Base-by-base conservation (phyloP, 176 grass and related monocot species). In the Metroxylon sagu region DNA sequence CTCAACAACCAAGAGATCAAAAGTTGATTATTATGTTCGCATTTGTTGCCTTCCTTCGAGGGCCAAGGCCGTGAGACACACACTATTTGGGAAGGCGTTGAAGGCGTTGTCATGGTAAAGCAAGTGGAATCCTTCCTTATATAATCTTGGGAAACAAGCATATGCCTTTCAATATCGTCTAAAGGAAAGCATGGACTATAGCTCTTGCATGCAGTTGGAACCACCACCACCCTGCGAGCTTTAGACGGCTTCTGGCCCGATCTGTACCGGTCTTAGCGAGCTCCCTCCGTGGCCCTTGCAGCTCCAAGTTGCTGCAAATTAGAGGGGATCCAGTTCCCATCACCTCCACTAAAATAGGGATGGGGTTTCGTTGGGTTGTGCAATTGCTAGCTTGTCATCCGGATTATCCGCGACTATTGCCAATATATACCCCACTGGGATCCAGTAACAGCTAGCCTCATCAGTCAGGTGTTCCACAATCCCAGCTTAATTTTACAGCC, bases 371-470 rank as follows among this genome's bases (percentile, higher is more conserved):
- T 23, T 23, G 21, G 69, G 79, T 30, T 78, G 71, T 0, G 57
- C 73, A 6, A 97, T 79, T 43, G 76, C 78, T 54, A 60, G 18
- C 80, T 76, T 97, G 25, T 81, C 87, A 56, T 97, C 87, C 69
- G 64, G 77, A 72, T 88, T 88, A 53, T 53, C 76, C 18, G 70
- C 60, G 21, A 97, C 82, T 69, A 91, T 88, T 10, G 78, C 72
- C 56, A 97, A 52, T 83, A 97, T 85, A 97, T 91, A 31, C 81
- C 84, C 81, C 68, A 3, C 76, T 88, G 12, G 84, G 87, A 74
- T 97, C 93, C 14, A 63, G 75, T 67, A 97, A 61, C 21, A 23
- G 21, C 21, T 60, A 91, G 82, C 48, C 19, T 79, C 72, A 97
- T 23, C 21, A 23, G n/a, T 91, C 66, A 97, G 54, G 75, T 91